Percentiles rank a stretch among this genome's conserved stretches.
phyloP scores from a whole-genome alignment of 2,329 filamentous ascomycete genomes.

The Parastagonospora nodorum region DNA sequence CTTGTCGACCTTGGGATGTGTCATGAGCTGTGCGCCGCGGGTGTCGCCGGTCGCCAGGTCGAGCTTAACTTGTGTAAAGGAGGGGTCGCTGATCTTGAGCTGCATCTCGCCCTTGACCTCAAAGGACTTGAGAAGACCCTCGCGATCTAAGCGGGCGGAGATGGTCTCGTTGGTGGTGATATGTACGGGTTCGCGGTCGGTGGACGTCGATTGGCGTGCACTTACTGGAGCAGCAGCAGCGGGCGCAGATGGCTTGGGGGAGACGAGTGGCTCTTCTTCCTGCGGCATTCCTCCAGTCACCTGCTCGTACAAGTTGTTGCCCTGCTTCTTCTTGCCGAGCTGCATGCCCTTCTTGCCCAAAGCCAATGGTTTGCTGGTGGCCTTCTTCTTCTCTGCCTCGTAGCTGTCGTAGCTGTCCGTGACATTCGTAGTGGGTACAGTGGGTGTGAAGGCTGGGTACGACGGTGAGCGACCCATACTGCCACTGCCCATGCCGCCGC shows the following conservation, averaged over 20 bases:
- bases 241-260: slow-evolving; percentile 57
- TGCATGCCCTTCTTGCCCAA: slow-evolving; percentile 98
- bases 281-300: slow-evolving; percentile 90
- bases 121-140: slow-evolving; percentile 84
- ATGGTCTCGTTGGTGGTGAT: slow-evolving; percentile 89
- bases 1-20: slow-evolving; percentile 96
- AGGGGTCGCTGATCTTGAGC: slow-evolving; percentile 84
- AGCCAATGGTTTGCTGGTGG: slow-evolving; percentile 75
- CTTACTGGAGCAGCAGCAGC: slow-evolving; percentile 58
- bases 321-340: slow-evolving; percentile 97
- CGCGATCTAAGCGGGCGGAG: slow-evolving; percentile 83
- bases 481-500: slow-evolving; percentile 33
- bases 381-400: slow-evolving; percentile 96
- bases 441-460: slow-evolving; percentile 88
- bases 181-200: slow-evolving; percentile 84
- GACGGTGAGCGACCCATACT: slow-evolving; percentile 71
- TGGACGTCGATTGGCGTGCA: slow-evolving; percentile 66
- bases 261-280: slow-evolving; percentile 80
- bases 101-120: slow-evolving; percentile 91
- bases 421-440: slow-evolving; percentile 68
- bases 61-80: slow-evolving; percentile 90
- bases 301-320: slow-evolving; percentile 94
- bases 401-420: slow-evolving; percentile 90
- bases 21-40: slow-evolving; percentile 87
- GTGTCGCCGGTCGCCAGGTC: slow-evolving; percentile 75